Evolutionary conservation across 2,329 filamentous ascomycete genomes (phyloP).

Genomic region (Stromatinia cepivora): DNA sequence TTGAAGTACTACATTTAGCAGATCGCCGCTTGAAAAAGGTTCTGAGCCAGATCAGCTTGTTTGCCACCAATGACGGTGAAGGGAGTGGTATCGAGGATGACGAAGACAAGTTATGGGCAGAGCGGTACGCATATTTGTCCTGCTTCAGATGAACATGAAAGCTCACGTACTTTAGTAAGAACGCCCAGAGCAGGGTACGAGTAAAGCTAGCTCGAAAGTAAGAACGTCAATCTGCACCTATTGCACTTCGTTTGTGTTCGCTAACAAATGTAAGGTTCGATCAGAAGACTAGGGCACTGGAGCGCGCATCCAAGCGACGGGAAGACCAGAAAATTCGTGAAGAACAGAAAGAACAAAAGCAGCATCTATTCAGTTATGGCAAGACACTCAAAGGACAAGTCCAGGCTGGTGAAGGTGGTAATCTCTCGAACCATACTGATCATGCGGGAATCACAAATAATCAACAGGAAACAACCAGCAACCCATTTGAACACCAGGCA

Average conservation of each 20-base stretch:
- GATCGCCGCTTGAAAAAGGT: background rate
- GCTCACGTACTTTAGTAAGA: background rate
- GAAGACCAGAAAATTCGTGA: background rate
- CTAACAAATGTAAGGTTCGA: background rate
- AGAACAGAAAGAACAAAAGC: background rate
- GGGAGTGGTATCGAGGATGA: background rate
- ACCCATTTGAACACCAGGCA: background rate
- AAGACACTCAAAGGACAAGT: background rate
- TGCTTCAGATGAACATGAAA: background rate
- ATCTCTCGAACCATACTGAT: background rate
- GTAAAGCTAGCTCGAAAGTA: background rate
- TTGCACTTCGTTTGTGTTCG: background rate
- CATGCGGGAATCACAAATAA: background rate
- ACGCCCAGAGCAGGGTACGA: background rate
- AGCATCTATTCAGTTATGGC: background rate
- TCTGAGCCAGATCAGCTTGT: background rate
- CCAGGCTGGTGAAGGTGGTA: background rate
- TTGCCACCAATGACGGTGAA: no score
- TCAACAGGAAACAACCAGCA: background rate
- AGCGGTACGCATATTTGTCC: background rate
- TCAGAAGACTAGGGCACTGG: background rate
- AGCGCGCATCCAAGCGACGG: background rate
- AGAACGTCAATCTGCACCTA: background rate
- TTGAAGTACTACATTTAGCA: background rate
- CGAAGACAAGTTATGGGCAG: fast-evolving